Conservation (phyloP, 345 rosid genomes). For the Eucalyptus dawsonii region DNA sequence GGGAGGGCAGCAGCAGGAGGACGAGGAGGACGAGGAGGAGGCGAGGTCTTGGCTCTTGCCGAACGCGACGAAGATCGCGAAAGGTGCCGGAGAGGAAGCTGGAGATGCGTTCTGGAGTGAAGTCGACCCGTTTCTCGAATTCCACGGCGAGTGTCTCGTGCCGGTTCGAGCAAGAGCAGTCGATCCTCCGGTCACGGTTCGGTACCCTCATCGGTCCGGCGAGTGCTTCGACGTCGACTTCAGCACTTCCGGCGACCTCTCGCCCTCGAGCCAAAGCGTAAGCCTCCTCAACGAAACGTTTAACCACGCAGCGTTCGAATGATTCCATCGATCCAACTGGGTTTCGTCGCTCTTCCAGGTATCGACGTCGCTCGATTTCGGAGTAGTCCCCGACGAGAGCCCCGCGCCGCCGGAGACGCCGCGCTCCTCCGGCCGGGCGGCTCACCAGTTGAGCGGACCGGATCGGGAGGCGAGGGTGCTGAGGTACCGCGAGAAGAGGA, state of each 20-base stretch:
- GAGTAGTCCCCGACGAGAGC: slow-evolving; percentile 29
- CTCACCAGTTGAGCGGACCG: not conserved
- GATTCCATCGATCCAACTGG: not conserved
- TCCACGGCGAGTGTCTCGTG: slow-evolving; percentile 6
- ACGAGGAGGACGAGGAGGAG: not conserved
- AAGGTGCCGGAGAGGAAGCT: not conserved
- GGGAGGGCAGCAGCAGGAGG: not conserved
- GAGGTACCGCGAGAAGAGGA: slow-evolving; percentile 32
- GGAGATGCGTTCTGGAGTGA: slow-evolving; percentile 1
- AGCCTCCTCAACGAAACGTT: not conserved
- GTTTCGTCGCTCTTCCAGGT: slow-evolving; percentile 6
- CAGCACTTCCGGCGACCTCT: slow-evolving; percentile 8
- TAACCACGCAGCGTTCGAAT: not conserved
- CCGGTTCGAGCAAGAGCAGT: slow-evolving; percentile 12
- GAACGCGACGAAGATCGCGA: not conserved
- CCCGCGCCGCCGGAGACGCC: slow-evolving; percentile 11
- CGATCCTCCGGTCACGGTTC: not conserved
- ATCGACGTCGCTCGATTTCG: slow-evolving; percentile 21
- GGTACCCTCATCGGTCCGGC: not conserved
- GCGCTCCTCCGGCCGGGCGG: not conserved
- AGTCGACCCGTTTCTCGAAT: slow-evolving; percentile 9
- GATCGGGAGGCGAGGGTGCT: slow-evolving; percentile 28
- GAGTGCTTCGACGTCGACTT: slow-evolving; percentile 11
- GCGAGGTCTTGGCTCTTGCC: slow-evolving; percentile 10
- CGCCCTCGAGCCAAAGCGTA: slow-evolving; percentile 22